Evolutionary conservation across 768 basidiomycete genomes (phyloP).

Genomic region (Collybia sp.): DNA sequence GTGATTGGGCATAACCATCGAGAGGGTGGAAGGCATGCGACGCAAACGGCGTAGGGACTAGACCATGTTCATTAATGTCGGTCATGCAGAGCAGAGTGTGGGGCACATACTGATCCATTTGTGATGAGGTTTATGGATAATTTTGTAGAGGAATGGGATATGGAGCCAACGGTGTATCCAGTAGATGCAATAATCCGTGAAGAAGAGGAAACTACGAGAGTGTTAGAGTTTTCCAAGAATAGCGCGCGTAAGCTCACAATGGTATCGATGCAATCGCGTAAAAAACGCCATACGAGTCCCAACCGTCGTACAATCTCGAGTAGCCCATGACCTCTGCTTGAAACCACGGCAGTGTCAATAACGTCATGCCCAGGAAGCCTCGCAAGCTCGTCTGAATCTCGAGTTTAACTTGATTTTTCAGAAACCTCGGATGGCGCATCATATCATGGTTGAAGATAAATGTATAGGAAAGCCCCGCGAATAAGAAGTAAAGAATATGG

Average conservation of each 20-base stretch:
- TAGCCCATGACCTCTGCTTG: slow-evolving; percentile 86
- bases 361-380: slow-evolving; percentile 78
- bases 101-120: slow-evolving; percentile 87
- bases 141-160: slow-evolving; percentile 81
- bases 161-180: slow-evolving; percentile 96
- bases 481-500: slow-evolving; percentile 80
- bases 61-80: slow-evolving; percentile 4
- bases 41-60: slow-evolving; percentile 96
- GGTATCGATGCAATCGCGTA: slow-evolving; percentile 68
- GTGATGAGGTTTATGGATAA: slow-evolving; percentile 96
- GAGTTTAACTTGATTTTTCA: slow-evolving; percentile 77
- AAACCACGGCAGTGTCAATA: slow-evolving; percentile 93
- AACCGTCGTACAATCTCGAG: slow-evolving; percentile 70
- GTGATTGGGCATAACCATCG: slow-evolving; percentile 90
- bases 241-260: slow-evolving; percentile 41
- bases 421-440: slow-evolving; percentile 92
- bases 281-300: slow-evolving; percentile 75
- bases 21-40: slow-evolving; percentile 97
- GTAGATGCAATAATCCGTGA: slow-evolving; percentile 93
- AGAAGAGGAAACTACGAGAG: slow-evolving; percentile 59
- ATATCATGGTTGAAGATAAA: slow-evolving; percentile 92
- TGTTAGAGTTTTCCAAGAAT: not conserved
- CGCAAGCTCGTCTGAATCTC: slow-evolving; percentile 76
- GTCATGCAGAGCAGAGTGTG: not conserved
- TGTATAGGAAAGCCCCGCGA: slow-evolving; percentile 79